Percentiles rank a stretch among this genome's conserved stretches.
phyloP scores from a whole-genome alignment of 257 asterid species.

The Primulina huaijiensis region DNA sequence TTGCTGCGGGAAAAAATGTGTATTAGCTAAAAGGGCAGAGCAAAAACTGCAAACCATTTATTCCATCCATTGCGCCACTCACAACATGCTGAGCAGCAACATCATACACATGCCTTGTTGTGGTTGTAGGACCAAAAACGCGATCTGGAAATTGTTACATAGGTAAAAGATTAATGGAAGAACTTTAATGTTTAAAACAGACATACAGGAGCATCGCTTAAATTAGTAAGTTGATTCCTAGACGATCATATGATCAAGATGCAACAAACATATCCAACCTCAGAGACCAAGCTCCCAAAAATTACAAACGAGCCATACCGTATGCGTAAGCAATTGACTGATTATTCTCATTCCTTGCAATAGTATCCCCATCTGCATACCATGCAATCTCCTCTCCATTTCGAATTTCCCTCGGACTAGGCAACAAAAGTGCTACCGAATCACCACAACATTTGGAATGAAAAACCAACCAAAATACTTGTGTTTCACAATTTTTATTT shows the following conservation, averaged over 20 bases:
- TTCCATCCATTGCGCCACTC: slow-evolving; percentile 94
- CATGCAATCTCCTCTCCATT: slow-evolving; percentile 98
- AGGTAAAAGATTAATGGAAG: slow-evolving; percentile 22
- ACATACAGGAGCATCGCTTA: slow-evolving; percentile 7
- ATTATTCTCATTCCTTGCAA: slow-evolving; percentile 88
- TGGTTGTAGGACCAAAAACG: slow-evolving; percentile 98
- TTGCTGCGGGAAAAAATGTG: not conserved
- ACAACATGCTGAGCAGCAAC: slow-evolving; percentile 89
- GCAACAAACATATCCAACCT: slow-evolving; percentile 8
- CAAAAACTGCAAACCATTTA: slow-evolving; percentile 60
- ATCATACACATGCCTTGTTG: slow-evolving; percentile 97
- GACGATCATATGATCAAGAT: slow-evolving; percentile 11
- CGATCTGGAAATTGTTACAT: slow-evolving; percentile 56
- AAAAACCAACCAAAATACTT: slow-evolving; percentile 3
- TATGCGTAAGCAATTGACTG: slow-evolving; percentile 91
- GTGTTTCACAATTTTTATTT: slow-evolving; percentile 7
- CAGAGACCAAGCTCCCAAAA: slow-evolving; percentile 22
- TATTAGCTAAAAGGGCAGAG: slow-evolving; percentile 21
- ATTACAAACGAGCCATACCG: slow-evolving; percentile 43
- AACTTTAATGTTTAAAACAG: not conserved
- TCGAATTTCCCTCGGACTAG: slow-evolving; percentile 92
- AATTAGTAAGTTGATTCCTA: slow-evolving; percentile 6
- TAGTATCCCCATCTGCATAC: slow-evolving; percentile 99
- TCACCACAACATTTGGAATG: slow-evolving; percentile 16
- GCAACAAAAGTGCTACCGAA: slow-evolving; percentile 26